Evolutionary conservation across 306 rosid species (phyloP), one percentile per base, ranked within the genome.

Genomic region (Carpinus viminea): DNA sequence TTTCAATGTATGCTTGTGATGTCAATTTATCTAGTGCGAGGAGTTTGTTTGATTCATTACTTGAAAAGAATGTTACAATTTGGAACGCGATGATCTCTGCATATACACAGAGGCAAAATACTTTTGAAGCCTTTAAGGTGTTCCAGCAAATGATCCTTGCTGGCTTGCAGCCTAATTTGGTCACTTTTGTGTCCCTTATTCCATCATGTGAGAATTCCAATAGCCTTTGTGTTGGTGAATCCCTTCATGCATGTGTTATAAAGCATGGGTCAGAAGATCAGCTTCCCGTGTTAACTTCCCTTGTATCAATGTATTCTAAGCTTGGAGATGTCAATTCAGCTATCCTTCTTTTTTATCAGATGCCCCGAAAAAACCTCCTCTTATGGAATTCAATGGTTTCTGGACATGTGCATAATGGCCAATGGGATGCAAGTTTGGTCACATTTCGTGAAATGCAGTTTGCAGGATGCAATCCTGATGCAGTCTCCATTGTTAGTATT

Each of bases 11-110:
- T 13, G 75, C 80, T 1, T 60, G 85, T 38, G 80, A 60, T 54
- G 51, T 7, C 31, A 85, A 84, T 56, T 52, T 68, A 50, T 62
- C 21, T 10, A 47, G 12, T 77, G 78, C 85, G 68, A 74, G 82
- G 36, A 74, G 70, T 13, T 61, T 84, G 78, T 84, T 84, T 74
- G 87, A 81, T 77, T 74, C 66, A 16, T 73, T 70, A 15, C 31
- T 28, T 12, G 71, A 60, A 43, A 84, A 68, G 56, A 77, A 70
- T 46, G 77, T 41, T 68, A 45, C 76, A 18, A 66, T 74, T 61
- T 81, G 82, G 87, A 84, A 80, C 74, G 76, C 87, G 54, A 60
- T 81, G 77, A 81, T 84, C 45, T 80, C 77, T 74, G 76, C 87
- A 18, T 74, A 81, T 53, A 62, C 77, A 46, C 87, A 60, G 68